A percentile compares a stretch with the other conserved stretches of the same genome.
Conservation (phyloP, 805 yeast species). For the Myxozyma geophila region DNA sequence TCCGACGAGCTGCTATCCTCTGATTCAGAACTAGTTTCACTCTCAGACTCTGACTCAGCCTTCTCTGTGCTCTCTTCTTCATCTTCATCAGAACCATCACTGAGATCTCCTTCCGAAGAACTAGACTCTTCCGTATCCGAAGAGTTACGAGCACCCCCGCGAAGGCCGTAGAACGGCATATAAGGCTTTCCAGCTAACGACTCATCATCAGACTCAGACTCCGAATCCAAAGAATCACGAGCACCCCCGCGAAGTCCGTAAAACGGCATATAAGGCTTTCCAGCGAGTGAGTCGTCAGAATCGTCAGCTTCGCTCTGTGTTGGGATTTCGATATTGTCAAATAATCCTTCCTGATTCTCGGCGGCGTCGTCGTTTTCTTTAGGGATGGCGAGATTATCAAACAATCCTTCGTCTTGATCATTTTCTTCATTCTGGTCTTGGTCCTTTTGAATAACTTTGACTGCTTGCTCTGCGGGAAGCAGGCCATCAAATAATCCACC, state of each 20-base stretch:
- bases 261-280: no score
- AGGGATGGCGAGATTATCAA: neutral
- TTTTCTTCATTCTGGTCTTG: neutral
- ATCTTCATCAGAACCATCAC: neutral
- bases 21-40: neutral
- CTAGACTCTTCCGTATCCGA: conserved; percentile 43
- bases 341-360: neutral
- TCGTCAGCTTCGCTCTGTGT: no score
- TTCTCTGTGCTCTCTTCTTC: neutral
- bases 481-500: conserved; percentile 3
- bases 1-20: neutral
- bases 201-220: neutral
- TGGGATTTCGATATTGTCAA: no score
- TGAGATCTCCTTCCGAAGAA: conserved; percentile 2
- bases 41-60: neutral
- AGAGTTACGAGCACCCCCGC: conserved; percentile 46
- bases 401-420: conserved; percentile 1
- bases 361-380: neutral
- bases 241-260: no score
- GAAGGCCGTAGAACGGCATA: neutral
- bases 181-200: neutral
- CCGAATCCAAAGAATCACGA: no score
- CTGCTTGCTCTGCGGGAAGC: no score
- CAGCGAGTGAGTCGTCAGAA: no score
- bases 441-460: neutral